A percentile compares a stretch with the other conserved stretches of the same genome.
Conservation (phyloP, 495 filamentous ascomycete species). For the Lichenothelia convexa region DNA sequence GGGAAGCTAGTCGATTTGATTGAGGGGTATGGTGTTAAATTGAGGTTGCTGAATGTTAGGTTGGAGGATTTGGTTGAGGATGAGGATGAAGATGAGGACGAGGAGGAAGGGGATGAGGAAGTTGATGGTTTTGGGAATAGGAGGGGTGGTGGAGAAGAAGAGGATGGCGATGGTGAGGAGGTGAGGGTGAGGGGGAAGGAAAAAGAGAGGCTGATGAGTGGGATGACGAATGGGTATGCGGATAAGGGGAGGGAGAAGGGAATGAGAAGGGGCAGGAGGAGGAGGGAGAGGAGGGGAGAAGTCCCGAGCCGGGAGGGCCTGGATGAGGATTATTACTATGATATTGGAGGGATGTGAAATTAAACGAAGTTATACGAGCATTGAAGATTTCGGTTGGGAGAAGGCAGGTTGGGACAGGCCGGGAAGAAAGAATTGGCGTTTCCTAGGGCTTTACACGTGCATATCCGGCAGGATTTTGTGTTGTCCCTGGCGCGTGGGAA, state of each 20-base stretch:
- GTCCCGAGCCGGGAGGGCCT: conserved; percentile 43
- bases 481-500: too few relatives aligned
- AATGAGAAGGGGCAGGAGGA: conserved; percentile 8
- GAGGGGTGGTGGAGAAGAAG: too few relatives aligned
- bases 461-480: too few relatives aligned
- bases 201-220: conserved; percentile 3
- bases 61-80: conserved; percentile 42
- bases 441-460: too few relatives aligned
- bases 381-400: too few relatives aligned
- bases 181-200: conserved; percentile 5
- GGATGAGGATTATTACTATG: conserved; percentile 54
- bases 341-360: conserved; percentile 26
- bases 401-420: too few relatives aligned
- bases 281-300: conserved; percentile 17
- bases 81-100: neutral
- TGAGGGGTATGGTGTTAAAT: conserved; percentile 79
- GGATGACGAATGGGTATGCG: too few relatives aligned
- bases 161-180: conserved; percentile 29
- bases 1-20: conserved; percentile 72
- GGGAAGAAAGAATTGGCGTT: too few relatives aligned
- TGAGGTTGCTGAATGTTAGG: conserved; percentile 78
- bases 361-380: too few relatives aligned
- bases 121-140: too few relatives aligned
- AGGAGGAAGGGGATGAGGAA: neutral
- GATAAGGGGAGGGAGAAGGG: conserved; percentile 7